Percentiles rank a stretch among this genome's conserved stretches.
These are phyloP conservation scores for Leccinum rimulosum DNA, from an alignment of 768 basidiomycete species.

Conservation along the genomic window DNA sequence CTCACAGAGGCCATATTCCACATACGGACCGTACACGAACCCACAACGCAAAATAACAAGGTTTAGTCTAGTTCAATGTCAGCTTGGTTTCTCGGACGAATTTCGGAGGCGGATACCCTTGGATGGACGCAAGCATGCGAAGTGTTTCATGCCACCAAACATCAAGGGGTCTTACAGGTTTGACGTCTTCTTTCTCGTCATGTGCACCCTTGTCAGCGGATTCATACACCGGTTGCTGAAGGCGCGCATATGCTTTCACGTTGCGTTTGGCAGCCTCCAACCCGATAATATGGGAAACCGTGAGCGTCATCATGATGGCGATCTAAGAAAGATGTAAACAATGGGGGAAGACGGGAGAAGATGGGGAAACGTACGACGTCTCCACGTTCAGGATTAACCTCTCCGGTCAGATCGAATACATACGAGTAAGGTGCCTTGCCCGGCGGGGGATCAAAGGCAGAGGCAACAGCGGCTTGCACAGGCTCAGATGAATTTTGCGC, in stretches of 20 bases:
- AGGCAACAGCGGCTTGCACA: slow-evolving; percentile 57
- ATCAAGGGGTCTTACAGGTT: slow-evolving; percentile 67
- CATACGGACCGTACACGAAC: slow-evolving; percentile 80
- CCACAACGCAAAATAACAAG: slow-evolving; percentile 76
- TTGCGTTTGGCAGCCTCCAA: slow-evolving; percentile 77
- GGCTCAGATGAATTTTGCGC: slow-evolving; percentile 12
- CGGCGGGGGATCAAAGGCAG: slow-evolving; percentile 68
- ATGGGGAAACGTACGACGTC: slow-evolving; percentile 54
- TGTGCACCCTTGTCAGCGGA: slow-evolving; percentile 62
- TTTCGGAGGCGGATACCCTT: slow-evolving; percentile 46
- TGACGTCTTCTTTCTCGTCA: slow-evolving; percentile 71
- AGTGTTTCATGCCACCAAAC: slow-evolving; percentile 90
- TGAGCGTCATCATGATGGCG: slow-evolving; percentile 73
- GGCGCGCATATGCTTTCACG: slow-evolving; percentile 74
- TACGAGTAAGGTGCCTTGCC: slow-evolving; percentile 70
- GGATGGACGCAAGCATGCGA: slow-evolving; percentile 69
- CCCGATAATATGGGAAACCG: slow-evolving; percentile 64
- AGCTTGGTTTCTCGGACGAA: neutral
- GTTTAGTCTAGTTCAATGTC: slow-evolving; percentile 54
- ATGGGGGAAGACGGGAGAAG: neutral
- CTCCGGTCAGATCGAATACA: slow-evolving; percentile 86
- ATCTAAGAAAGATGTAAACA: slow-evolving; percentile 45
- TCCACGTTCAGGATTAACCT: slow-evolving; percentile 69
- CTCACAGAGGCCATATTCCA: slow-evolving; percentile 66
- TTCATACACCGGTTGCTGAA: slow-evolving; percentile 79